phyloP scores from a whole-genome alignment of 2,329 filamentous ascomycete species.

The Onygenales sp. region DNA sequence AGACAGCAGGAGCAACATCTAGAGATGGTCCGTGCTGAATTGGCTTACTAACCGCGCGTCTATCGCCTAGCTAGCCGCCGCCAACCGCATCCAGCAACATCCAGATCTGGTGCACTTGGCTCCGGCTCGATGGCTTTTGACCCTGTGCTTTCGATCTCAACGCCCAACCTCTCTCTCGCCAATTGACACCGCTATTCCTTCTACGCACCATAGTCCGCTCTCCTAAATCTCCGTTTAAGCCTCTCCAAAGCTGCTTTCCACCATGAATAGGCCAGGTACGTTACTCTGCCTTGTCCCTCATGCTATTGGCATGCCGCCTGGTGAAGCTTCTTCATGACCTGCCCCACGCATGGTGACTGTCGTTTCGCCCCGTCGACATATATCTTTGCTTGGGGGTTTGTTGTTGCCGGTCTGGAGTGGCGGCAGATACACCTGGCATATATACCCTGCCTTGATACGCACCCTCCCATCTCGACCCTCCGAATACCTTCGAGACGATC shows the following conservation, averaged over 20 bases:
- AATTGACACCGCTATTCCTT: background rate
- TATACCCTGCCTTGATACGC: background rate
- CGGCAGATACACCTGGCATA: background rate
- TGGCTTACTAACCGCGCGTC: background rate
- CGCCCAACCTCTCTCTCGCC: background rate
- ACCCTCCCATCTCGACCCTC: background rate
- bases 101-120: background rate
- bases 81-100: background rate
- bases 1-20: background rate
- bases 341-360: background rate
- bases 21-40: background rate
- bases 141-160: background rate
- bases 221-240: slow-evolving; percentile 3
- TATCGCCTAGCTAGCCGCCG: background rate
- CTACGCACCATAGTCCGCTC: background rate
- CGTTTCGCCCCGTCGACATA: background rate
- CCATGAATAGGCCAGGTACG: slow-evolving; percentile 44
- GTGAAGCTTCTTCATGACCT: slow-evolving; percentile 10
- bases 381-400: background rate
- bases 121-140: background rate
- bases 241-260: slow-evolving; percentile 10
- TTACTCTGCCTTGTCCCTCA: slow-evolving; percentile 16
- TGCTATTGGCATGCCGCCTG: slow-evolving; percentile 15
- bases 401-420: background rate
- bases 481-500: background rate